Evolutionary conservation across 352 stramenopile species (phyloP), one percentile per base, ranked within the genome.

Genomic region (Saprolegnia diclina): DNA sequence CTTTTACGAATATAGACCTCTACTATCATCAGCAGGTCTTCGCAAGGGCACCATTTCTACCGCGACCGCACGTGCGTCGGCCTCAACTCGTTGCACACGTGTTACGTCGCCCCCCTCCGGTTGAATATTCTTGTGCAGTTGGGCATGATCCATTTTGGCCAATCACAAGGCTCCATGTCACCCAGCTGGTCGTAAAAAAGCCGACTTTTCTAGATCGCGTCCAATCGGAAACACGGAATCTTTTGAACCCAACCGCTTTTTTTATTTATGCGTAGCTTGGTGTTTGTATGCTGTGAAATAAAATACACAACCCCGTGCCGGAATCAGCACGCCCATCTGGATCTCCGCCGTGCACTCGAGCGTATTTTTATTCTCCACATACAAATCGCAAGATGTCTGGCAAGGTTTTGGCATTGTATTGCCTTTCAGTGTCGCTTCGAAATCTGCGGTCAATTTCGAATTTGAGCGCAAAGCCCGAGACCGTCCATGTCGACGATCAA

Each of bases 371-470:
- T 59, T 59, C 3, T 26, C 19, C 11, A 14, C 35, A 59, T 59
- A 59, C 52, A 59, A 59, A 26, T 59, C 1, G 3, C 13, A 59
- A 59, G 35, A 42, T 2, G 11, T 2, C 5, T 2, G 29, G 29
- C 29, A 35, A 35, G 29, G 29, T 35, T 35, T 35, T 35, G 29
- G 29, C 29, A 35, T 35, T 35, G 29, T 35, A 35, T 35, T 35
- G 29, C 29, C 29, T 35, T 35, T 35, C 29, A 35, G 29, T 35
- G 29, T 35, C 24, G 52, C 11, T 69, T 69, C 63, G 48, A 69
- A 62, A 46, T 61, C 21, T 52, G 14, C 32, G 63, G 40, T 69
- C 53, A 69, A 63, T 61, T 69, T 52, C 22, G 18, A 69, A 69
- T 69, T 69, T 69, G 63, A 69, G 35, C 26, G 48, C 63, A 37